Evolutionary conservation across 2,329 filamentous ascomycete species (phyloP).

Genomic region (Chaetomium globosum): DNA sequence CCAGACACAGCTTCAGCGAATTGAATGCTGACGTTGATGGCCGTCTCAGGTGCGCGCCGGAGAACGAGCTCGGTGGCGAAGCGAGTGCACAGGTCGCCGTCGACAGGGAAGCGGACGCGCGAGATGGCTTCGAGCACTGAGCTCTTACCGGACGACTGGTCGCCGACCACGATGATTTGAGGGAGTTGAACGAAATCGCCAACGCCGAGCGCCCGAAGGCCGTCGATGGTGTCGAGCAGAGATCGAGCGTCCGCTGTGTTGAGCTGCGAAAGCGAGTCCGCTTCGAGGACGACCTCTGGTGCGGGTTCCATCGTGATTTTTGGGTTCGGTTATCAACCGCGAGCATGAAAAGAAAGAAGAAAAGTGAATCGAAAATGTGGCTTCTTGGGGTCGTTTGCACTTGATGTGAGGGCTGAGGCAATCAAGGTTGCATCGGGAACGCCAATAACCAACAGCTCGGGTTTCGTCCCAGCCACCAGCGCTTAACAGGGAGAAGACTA

Average conservation of each 20-base stretch:
- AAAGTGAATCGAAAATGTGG: background rate
- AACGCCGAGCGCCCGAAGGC: conserved; percentile 22
- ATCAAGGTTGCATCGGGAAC: background rate
- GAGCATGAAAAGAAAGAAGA: background rate
- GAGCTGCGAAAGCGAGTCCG: conserved; percentile 7
- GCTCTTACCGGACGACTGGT: conserved; percentile 34
- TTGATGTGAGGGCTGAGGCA: background rate
- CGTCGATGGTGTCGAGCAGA: conserved; percentile 32
- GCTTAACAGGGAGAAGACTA: background rate
- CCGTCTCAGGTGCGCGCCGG: conserved; percentile 16
- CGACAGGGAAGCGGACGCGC: conserved; percentile 30
- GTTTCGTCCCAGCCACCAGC: background rate
- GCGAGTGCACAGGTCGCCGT: conserved; percentile 31
- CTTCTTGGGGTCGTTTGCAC: background rate
- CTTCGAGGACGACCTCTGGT: conserved; percentile 2
- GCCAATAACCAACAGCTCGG: background rate
- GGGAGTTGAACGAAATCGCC: conserved; percentile 27
- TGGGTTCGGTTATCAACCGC: background rate
- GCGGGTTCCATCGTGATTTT: background rate
- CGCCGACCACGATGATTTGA: conserved; percentile 34
- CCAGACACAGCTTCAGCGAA: conserved; percentile 6
- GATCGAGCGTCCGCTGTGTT: conserved; percentile 15
- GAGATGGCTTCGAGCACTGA: conserved; percentile 35
- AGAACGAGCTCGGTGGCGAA: conserved; percentile 35
- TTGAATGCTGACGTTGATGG: conserved; percentile 29